These are phyloP conservation scores for Zygotorulaspora sp. DNA, from an alignment of 805 yeast species.

Conservation along the genomic window DNA sequence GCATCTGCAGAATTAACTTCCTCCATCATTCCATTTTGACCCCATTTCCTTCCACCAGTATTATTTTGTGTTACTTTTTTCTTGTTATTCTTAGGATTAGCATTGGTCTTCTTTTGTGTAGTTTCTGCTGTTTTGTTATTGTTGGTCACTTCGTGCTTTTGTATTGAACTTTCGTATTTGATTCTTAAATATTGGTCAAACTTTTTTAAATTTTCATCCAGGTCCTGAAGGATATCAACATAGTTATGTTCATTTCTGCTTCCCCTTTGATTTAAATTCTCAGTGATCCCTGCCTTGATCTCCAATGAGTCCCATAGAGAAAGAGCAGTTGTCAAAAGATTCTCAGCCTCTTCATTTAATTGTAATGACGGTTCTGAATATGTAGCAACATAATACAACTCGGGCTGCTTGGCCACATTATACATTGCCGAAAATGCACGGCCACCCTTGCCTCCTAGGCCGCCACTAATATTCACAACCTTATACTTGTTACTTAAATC, in stretches of 20 bases:
- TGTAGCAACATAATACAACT: conserved; percentile 36
- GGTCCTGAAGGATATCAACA: conserved; percentile 27
- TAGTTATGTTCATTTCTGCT: conserved; percentile 29
- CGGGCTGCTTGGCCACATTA: conserved; percentile 33
- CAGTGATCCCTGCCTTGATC: conserved; percentile 28
- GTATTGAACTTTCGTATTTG: conserved; percentile 30
- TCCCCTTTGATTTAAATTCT: conserved; percentile 32
- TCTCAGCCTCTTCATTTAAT: conserved; percentile 42
- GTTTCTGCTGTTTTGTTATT: conserved; percentile 14
- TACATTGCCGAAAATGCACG: conserved; percentile 26
- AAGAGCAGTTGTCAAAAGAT: conserved; percentile 37
- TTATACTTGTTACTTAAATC: conserved; percentile 18
- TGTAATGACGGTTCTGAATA: conserved; percentile 42
- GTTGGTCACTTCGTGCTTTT: conserved; percentile 5
- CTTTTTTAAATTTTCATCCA: conserved; percentile 35
- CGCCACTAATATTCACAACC: conserved; percentile 15
- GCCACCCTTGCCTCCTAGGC: conserved; percentile 1
- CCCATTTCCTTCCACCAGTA: conserved; percentile 60
- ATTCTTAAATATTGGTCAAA: conserved; percentile 39
- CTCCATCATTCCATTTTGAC: conserved; percentile 52
- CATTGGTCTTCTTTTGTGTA: conserved; percentile 14
- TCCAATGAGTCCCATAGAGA: conserved; percentile 37
- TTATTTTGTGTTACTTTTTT: conserved; percentile 21
- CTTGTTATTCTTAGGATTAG: conserved; percentile 12
- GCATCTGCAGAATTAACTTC: conserved; percentile 41